Evolutionary conservation across 2,329 filamentous ascomycete genomes (phyloP).

Genomic region (Ophiostoma montium): DNA sequence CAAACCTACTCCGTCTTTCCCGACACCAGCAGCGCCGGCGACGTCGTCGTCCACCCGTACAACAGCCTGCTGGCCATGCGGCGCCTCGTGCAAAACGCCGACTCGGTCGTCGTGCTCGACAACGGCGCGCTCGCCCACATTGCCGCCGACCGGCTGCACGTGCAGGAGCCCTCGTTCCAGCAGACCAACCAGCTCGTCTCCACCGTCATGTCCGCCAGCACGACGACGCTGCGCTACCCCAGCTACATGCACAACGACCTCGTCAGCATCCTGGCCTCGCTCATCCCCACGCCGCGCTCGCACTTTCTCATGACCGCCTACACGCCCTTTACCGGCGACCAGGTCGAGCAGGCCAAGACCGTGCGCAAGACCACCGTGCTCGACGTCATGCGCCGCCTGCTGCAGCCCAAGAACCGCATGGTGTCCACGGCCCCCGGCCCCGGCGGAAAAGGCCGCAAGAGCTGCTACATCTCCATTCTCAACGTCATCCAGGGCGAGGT

Average conservation of each 20-base stretch:
- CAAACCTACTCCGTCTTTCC: constrained; percentile 99
- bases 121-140: constrained; percentile 90
- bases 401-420: constrained; percentile 99
- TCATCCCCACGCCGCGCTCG: constrained; percentile 91
- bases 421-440: constrained; percentile 77
- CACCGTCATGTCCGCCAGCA: constrained; percentile 97
- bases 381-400: constrained; percentile 87
- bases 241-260: constrained; percentile 99
- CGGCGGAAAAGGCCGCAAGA: constrained; percentile 50
- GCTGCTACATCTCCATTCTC: constrained; percentile 96
- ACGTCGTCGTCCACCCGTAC: constrained; percentile 96
- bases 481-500: constrained; percentile 99
- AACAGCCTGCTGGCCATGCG: constrained; percentile 91
- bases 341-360: constrained; percentile 92
- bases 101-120: constrained; percentile 93
- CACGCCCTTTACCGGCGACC: constrained; percentile 92
- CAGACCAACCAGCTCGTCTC: constrained; percentile 96
- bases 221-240: constrained; percentile 88
- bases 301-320: constrained; percentile 99
- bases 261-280: constrained; percentile 85
- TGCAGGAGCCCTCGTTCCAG: constrained; percentile 89
- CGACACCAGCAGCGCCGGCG: constrained; percentile 71
- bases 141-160: constrained; percentile 83
- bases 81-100: constrained; percentile 84
- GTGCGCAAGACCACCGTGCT: constrained; percentile 96